A percentile compares a stretch with the other conserved stretches of the same genome.
Conservation (phyloP, 2,329 filamentous ascomycete genomes). For the Aspergillus pseudoviridinutans region DNA sequence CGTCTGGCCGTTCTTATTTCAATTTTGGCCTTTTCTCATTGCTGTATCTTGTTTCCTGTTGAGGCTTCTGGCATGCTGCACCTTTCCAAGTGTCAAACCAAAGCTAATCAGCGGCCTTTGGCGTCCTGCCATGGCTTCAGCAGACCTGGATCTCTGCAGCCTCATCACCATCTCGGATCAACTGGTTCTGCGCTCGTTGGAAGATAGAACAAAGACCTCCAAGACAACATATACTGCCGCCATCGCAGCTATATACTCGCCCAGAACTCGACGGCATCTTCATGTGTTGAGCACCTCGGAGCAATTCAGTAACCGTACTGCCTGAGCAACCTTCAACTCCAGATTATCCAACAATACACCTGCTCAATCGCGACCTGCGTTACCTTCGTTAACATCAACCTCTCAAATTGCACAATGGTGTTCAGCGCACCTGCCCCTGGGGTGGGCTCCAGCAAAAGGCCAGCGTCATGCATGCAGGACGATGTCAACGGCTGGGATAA, state of each 20-base stretch:
- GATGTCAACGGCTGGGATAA: conserved; percentile 27
- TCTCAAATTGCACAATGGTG: conserved; percentile 24
- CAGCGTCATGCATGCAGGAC: conserved; percentile 26
- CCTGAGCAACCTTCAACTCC: background rate
- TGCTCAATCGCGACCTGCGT: background rate
- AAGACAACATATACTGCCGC: conserved; percentile 2
- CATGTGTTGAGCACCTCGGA: background rate
- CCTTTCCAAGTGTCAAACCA: conserved; percentile 1
- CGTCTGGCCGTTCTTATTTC: background rate
- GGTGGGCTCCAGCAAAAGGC: conserved; percentile 27
- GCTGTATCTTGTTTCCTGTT: background rate
- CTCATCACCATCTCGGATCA: background rate
- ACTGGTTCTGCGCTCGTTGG: background rate
- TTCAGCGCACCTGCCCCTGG: conserved; percentile 21
- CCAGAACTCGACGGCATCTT: background rate
- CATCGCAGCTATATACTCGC: background rate
- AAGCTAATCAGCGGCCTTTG: conserved; percentile 6
- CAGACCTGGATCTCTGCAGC: conserved; percentile 10
- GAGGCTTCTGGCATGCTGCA: conserved; percentile 1
- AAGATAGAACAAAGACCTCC: background rate
- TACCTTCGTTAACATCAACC: background rate
- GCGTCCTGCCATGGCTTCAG: conserved; percentile 2
- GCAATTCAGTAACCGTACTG: background rate
- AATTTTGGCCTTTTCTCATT: background rate
- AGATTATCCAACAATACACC: background rate